These are phyloP conservation scores for Tricholoma sp. DNA, from an alignment of 768 basidiomycete genomes.

Conservation along the genomic window DNA sequence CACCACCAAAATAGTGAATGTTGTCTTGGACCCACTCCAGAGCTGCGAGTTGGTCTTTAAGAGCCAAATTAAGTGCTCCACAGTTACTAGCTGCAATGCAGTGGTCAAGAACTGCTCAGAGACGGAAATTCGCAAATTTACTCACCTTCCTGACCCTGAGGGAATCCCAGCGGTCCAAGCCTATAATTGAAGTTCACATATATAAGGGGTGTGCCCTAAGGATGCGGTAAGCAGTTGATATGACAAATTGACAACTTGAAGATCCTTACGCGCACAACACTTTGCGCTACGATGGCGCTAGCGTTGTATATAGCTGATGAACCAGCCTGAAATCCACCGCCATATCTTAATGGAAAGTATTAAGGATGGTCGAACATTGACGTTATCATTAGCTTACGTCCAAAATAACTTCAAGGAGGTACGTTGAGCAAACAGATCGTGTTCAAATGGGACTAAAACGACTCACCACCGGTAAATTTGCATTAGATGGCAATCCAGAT, in stretches of 20 bases:
- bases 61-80: constrained; percentile 33
- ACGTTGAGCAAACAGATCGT: background rate
- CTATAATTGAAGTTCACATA: constrained; percentile 49
- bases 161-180: constrained; percentile 43
- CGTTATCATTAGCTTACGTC: constrained; percentile 23
- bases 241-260: background rate
- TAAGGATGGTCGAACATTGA: constrained; percentile 15
- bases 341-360: constrained; percentile 23
- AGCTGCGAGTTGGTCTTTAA: constrained; percentile 36
- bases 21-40: constrained; percentile 49
- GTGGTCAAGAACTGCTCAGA: background rate
- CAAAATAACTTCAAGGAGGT: constrained; percentile 29
- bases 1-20: constrained; percentile 54
- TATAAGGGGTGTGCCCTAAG: constrained; percentile 36
- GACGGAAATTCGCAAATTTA: background rate
- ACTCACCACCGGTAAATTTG: constrained; percentile 35
- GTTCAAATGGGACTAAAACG: background rate
- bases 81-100: constrained; percentile 15
- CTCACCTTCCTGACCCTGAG: constrained; percentile 28
- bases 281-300: constrained; percentile 22
- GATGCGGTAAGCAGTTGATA: background rate
- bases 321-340: constrained; percentile 21
- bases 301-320: constrained; percentile 18
- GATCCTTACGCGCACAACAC: constrained; percentile 17
- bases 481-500: constrained; percentile 22